phyloP scores from a whole-genome alignment of 805 yeast species.

The Cyberlindnera misumaiensis region DNA sequence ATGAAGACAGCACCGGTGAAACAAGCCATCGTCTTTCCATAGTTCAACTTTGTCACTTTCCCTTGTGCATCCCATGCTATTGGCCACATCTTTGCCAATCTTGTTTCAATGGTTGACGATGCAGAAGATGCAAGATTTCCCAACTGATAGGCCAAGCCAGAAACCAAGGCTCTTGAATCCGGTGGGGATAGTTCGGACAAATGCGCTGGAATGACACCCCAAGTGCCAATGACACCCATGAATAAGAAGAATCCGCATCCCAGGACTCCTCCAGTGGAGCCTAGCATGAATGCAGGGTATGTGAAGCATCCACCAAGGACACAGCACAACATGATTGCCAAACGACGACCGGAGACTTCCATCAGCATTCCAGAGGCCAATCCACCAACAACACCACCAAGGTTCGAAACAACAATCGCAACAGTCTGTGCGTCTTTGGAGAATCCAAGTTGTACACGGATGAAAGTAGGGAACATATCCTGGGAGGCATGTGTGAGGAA shows the following conservation, averaged over 20 bases:
- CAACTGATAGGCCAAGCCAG: conserved; percentile 60
- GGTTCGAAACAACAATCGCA: conserved; percentile 54
- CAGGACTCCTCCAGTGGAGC: conserved; percentile 33
- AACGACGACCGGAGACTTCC: conserved; percentile 57
- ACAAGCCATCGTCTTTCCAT: conserved; percentile 65
- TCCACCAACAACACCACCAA: conserved; percentile 67
- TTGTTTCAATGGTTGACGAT: conserved; percentile 62
- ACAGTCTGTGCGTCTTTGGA: conserved; percentile 46
- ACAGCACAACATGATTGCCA: conserved; percentile 45
- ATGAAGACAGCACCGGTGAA: conserved; percentile 63
- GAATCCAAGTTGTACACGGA: conserved; percentile 46
- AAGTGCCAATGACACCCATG: conserved; percentile 61
- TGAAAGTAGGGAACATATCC: conserved; percentile 63
- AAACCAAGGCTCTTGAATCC: conserved; percentile 53
- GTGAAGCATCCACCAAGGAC: conserved; percentile 52
- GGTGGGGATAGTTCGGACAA: conserved; percentile 63
- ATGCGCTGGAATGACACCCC: conserved; percentile 43
- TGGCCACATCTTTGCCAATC: conserved; percentile 57
- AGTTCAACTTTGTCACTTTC: conserved; percentile 31
- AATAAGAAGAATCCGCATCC: conserved; percentile 63
- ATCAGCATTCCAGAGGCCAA: conserved; percentile 48
- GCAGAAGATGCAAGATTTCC: conserved; percentile 72
- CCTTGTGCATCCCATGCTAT: conserved; percentile 29
- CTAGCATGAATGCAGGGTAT: conserved; percentile 50
- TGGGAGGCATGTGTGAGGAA: conserved; percentile 71